A percentile compares a stretch with the other conserved stretches of the same genome.
These are phyloP conservation scores for Tetraselmis striata DNA, from an alignment of 139 green algal genomes.

Conservation along the genomic window DNA sequence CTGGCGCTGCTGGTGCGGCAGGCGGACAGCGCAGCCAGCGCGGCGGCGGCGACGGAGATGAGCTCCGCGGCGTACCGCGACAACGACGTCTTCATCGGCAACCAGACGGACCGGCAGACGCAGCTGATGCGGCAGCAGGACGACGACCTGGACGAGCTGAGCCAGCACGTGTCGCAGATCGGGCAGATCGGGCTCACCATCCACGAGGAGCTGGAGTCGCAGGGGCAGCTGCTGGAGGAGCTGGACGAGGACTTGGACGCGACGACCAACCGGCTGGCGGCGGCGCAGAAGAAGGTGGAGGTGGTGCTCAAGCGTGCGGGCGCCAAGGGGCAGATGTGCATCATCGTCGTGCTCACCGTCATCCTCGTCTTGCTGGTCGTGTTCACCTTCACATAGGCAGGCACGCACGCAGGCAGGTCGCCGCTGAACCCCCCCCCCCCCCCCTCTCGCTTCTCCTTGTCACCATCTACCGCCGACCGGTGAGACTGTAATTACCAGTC, in stretches of 20 bases:
- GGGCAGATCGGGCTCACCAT: slow-evolving; percentile 70
- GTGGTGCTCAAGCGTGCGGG: slow-evolving; percentile 66
- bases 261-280: slow-evolving; percentile 53
- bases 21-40: background rate
- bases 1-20: background rate
- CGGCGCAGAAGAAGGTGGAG: slow-evolving; percentile 68
- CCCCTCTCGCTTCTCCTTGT: background rate
- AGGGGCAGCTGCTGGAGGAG: slow-evolving; percentile 56
- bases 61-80: slow-evolving; percentile 28
- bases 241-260: slow-evolving; percentile 71
- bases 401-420: background rate
- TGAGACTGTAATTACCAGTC: too few species aligned
- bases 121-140: slow-evolving; percentile 72
- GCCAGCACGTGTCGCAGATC: slow-evolving; percentile 61
- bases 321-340: slow-evolving; percentile 56
- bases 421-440: background rate
- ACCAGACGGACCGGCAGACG: slow-evolving; percentile 55
- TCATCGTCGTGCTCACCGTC: slow-evolving; percentile 54
- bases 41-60: slow-evolving; percentile 13
- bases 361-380: slow-evolving; percentile 26
- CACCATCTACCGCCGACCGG: too few species aligned
- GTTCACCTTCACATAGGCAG: slow-evolving; percentile 14
- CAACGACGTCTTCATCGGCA: slow-evolving; percentile 60
- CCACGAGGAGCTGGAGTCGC: slow-evolving; percentile 62
- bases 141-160: slow-evolving; percentile 64